Conservation (phyloP, 768 basidiomycete species). For the Naganishia vishniacii region DNA sequence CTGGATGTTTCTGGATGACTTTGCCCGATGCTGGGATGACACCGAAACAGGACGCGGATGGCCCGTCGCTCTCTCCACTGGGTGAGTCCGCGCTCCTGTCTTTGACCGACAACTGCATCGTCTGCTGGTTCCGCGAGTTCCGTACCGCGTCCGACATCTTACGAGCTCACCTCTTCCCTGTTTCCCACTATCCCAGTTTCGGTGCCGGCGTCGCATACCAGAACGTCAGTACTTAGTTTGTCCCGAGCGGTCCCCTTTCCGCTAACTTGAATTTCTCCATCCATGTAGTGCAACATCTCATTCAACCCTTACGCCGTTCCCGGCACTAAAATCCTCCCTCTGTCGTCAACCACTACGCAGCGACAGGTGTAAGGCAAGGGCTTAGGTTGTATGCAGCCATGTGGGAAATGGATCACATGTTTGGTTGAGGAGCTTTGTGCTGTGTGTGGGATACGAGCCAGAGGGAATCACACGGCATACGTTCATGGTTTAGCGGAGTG, state of each 20-base stretch:
- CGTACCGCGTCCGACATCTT: too few relatives aligned
- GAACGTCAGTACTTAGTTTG: conserved; percentile 37
- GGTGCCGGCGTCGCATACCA: conserved; percentile 49
- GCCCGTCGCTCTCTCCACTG: conserved; percentile 49
- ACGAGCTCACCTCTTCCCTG: background rate
- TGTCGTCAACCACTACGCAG: background rate
- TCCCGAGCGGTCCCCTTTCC: background rate
- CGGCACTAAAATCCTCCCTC: conserved; percentile 45
- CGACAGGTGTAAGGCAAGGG: conserved; percentile 12
- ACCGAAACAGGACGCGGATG: conserved; percentile 46
- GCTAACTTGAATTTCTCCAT: background rate
- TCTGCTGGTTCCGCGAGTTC: too few relatives aligned
- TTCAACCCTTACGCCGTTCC: conserved; percentile 51
- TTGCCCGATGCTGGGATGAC: background rate
- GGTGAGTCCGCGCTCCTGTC: conserved; percentile 37
- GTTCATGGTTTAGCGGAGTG: too few relatives aligned
- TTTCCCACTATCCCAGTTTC: conserved; percentile 33
- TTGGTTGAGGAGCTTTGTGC: too few relatives aligned
- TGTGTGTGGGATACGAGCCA: too few relatives aligned
- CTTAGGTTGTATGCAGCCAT: background rate
- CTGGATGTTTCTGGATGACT: too few relatives aligned
- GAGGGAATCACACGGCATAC: too few relatives aligned
- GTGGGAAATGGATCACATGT: too few relatives aligned
- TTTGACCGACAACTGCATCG: background rate
- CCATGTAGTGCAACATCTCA: conserved; percentile 47